A percentile compares a stretch with the other conserved stretches of the same genome.
Evolutionary conservation across 768 basidiomycete genomes (phyloP).

Genomic region (Termitomyces sp.): DNA sequence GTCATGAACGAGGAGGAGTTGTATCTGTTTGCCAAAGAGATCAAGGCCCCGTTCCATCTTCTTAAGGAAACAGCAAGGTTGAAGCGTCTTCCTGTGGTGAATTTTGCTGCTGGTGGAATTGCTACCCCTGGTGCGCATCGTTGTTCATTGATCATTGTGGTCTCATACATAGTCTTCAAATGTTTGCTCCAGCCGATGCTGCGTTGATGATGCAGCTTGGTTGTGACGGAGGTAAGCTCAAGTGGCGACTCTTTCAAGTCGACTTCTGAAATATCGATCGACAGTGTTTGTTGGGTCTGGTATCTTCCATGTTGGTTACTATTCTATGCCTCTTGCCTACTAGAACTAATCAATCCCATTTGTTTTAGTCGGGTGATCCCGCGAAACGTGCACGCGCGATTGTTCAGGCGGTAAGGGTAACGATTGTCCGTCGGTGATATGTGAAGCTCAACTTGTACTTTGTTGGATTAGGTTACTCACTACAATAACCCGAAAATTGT

Average conservation of each 20-base stretch:
- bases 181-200: slow-evolving; percentile 65
- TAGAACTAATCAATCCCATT: not conserved
- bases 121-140: slow-evolving; percentile 72
- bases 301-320: slow-evolving; percentile 78
- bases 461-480: slow-evolving; percentile 68
- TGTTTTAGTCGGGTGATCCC: slow-evolving; percentile 76
- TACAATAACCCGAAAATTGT: slow-evolving; percentile 91
- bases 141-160: not conserved
- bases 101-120: slow-evolving; percentile 93
- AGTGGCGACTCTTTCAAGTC: slow-evolving; percentile 1
- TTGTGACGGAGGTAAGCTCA: slow-evolving; percentile 80
- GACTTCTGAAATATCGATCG: slow-evolving; percentile 3
- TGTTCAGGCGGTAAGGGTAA: slow-evolving; percentile 75
- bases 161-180: not conserved
- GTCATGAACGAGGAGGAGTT: slow-evolving; percentile 95
- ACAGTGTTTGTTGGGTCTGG: slow-evolving; percentile 97
- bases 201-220: slow-evolving; percentile 99
- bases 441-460: slow-evolving; percentile 6
- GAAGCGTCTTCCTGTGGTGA: slow-evolving; percentile 92
- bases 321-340: not conserved
- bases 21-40: slow-evolving; percentile 87
- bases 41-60: slow-evolving; percentile 90
- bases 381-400: slow-evolving; percentile 92
- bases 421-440: not conserved
- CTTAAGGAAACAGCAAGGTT: slow-evolving; percentile 93